Conservation (phyloP, 2,329 filamentous ascomycete genomes). For the Cladophialophora chaetospira region DNA sequence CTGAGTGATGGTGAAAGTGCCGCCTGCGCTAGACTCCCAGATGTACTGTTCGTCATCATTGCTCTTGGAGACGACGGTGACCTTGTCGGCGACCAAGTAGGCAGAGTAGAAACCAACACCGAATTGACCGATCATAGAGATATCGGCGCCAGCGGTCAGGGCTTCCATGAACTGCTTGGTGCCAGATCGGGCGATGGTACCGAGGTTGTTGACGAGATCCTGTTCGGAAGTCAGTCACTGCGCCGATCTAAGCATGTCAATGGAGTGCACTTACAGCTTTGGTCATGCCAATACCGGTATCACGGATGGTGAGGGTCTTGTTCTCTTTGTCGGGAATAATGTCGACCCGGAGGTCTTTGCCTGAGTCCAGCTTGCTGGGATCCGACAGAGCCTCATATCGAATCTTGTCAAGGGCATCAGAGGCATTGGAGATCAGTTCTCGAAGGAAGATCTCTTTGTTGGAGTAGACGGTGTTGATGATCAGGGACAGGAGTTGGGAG, state of each 20-base stretch:
- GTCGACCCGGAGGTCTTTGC: constrained; percentile 98
- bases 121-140: constrained; percentile 99
- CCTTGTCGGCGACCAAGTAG: constrained; percentile 97
- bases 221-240: constrained; percentile 48
- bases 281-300: constrained; percentile 99
- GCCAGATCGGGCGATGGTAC: constrained; percentile 97
- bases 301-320: constrained; percentile 96
- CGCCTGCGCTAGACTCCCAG: constrained; percentile 97
- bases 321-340: constrained; percentile 96
- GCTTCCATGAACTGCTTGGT: constrained; percentile 99
- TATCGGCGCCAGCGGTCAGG: constrained; percentile 94
- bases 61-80: constrained; percentile 96
- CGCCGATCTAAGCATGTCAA: neutral
- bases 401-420: constrained; percentile 99
- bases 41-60: constrained; percentile 99
- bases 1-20: constrained; percentile 89
- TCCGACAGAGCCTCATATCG: constrained; percentile 98
- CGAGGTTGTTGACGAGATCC: constrained; percentile 99
- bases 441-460: constrained; percentile 99
- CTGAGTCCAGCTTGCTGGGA: constrained; percentile 91
- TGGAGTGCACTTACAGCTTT: constrained; percentile 81
- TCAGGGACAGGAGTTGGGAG: constrained; percentile 98
- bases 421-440: constrained; percentile 98
- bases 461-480: constrained; percentile 99
- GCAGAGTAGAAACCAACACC: constrained; percentile 99